Percentiles rank a stretch among this genome's conserved stretches.
phyloP scores from a whole-genome alignment of 2,329 filamentous ascomycete genomes.

The Paecilomyces dactylethromorphus region DNA sequence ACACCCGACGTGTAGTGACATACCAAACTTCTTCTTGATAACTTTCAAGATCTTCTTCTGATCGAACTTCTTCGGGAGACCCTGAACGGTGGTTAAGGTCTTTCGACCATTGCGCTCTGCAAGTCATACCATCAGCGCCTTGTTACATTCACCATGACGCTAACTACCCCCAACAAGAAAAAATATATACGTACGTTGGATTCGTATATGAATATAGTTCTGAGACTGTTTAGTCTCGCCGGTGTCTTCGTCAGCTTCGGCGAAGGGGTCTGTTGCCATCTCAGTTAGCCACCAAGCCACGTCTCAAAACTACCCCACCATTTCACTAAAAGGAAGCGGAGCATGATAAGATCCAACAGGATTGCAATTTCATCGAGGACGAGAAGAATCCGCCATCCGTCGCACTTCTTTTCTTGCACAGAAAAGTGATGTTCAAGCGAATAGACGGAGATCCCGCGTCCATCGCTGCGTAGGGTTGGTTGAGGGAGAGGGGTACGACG shows the following conservation, averaged over 20 bases:
- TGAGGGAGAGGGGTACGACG: conserved; percentile 21
- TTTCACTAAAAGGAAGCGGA: background rate
- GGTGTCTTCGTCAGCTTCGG: conserved; percentile 99
- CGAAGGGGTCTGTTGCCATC: conserved; percentile 82
- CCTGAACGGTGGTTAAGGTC: conserved; percentile 99
- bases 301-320: conserved; percentile 30
- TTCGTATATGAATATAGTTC: conserved; percentile 99
- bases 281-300: conserved; percentile 26
- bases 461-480: conserved; percentile 8
- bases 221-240: conserved; percentile 92
- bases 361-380: background rate
- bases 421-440: background rate
- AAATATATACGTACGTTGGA: conserved; percentile 70
- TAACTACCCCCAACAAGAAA: conserved; percentile 1
- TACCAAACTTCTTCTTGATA: conserved; percentile 99
- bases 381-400: background rate
- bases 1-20: conserved; percentile 19
- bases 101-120: conserved; percentile 99
- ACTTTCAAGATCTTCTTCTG: conserved; percentile 99
- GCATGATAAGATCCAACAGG: background rate
- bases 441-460: background rate
- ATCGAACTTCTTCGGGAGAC: conserved; percentile 97
- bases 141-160: conserved; percentile 4
- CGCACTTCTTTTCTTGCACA: background rate
- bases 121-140: conserved; percentile 15